Base-by-base conservation (phyloP, 345 rosid species). In the Adansonia digitata region DNA sequence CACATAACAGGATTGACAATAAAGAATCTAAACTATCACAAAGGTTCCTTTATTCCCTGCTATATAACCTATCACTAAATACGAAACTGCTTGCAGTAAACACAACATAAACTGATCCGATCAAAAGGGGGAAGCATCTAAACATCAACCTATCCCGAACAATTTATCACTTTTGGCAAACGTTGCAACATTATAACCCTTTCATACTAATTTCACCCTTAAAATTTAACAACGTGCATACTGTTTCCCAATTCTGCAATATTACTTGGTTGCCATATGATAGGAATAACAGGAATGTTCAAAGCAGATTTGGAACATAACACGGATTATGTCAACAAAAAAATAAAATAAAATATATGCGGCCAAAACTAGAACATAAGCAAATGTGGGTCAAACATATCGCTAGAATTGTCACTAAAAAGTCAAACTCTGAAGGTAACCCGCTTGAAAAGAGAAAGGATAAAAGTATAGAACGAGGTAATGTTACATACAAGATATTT, bases 1-100 rank as follows among this genome's bases (percentile, higher is more conserved):
- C 52, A 59, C 69, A 57, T 49, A 20, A 83, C 27, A 35, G 43
- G 53, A 76, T 72, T 49, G 71, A 45, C 48, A 69, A 77, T n/a
- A 55, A 69, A 45, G 37, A 67, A 67, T 67, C 37, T 43, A 67
- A 11, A 67, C 71, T 26, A 42, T 24, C 34, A 66, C 35, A 26
- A 10, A 42, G 2, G 71, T 43, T 66, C 20, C 53, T 66, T 66
- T 24, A 46, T 24, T 59, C 53, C 71, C 29, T 1, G 2, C 13
- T 24, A 43, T 4, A 66, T 17, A 26, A 66, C n/a, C 34, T 0
- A 15, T 27, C 39, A 59, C 37, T 24, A 66, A 40, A 66, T 20
- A 66, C 14, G 18, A 22, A 2, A 22, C n/a, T 22, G 18, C n/a
- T 12, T 40, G 48, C 20, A 66, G 43, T 40, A 66, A 42, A 43